Percentiles rank a stretch among this genome's conserved stretches.
These are phyloP conservation scores for Penicillium sp. DNA, from an alignment of 2,329 filamentous ascomycete genomes.

Conservation along the genomic window DNA sequence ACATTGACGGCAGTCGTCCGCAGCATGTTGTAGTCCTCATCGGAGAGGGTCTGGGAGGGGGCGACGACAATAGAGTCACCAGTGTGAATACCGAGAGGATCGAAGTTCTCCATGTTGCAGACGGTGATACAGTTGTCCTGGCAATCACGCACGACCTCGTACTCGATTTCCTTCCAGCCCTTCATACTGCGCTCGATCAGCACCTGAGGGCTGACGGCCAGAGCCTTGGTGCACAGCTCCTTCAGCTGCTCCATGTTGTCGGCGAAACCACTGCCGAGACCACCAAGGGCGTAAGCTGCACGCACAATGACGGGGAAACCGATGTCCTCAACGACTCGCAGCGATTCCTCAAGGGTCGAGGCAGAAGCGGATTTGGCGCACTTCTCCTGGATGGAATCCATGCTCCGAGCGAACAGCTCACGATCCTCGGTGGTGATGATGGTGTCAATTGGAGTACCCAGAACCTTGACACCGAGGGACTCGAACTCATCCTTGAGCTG, in stretches of 20 bases:
- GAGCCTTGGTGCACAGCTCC: slow-evolving; percentile 88
- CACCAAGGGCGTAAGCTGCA: slow-evolving; percentile 91
- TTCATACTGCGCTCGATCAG: slow-evolving; percentile 98
- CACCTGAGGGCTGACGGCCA: slow-evolving; percentile 91
- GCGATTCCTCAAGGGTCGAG: slow-evolving; percentile 78
- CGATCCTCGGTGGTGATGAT: slow-evolving; percentile 98
- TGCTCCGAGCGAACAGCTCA: slow-evolving; percentile 93
- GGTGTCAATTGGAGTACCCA: slow-evolving; percentile 94
- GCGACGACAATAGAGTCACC: slow-evolving; percentile 98
- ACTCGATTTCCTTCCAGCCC: slow-evolving; percentile 99
- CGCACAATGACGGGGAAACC: slow-evolving; percentile 96
- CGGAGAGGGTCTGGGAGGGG: slow-evolving; percentile 90
- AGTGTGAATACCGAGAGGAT: slow-evolving; percentile 94
- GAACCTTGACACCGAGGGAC: slow-evolving; percentile 80
- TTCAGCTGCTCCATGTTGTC: slow-evolving; percentile 76
- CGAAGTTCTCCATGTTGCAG: slow-evolving; percentile 99
- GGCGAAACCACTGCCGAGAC: slow-evolving; percentile 91
- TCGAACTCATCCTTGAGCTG: slow-evolving; percentile 97
- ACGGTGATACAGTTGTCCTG: slow-evolving; percentile 99
- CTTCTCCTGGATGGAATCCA: slow-evolving; percentile 97
- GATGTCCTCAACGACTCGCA: slow-evolving; percentile 82
- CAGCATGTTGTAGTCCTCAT: slow-evolving; percentile 99
- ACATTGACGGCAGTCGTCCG: slow-evolving; percentile 95
- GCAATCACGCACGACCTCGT: slow-evolving; percentile 92
- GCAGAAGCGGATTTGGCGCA: slow-evolving; percentile 96